phyloP scores from a whole-genome alignment of 176 grass and related monocot genomes.

The Saccharum officinarum region DNA sequence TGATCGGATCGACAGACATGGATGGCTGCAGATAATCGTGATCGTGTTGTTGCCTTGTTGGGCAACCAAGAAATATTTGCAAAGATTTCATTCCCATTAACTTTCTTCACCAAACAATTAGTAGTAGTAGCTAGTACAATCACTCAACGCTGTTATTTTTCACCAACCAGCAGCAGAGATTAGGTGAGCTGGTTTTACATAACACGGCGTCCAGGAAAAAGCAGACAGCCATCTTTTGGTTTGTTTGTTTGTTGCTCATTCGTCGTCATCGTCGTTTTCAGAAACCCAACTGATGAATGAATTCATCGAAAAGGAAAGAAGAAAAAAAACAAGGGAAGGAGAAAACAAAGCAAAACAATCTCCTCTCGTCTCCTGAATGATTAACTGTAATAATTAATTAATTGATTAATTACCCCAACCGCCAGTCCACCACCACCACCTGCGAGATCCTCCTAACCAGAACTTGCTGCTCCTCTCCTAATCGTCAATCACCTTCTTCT shows the following conservation, averaged over 20 bases:
- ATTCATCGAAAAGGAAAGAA: constrained; percentile 18
- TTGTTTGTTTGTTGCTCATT: constrained; percentile 30
- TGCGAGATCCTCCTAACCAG: constrained; percentile 33
- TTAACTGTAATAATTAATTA: neutral
- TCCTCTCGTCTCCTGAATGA: constrained; percentile 3
- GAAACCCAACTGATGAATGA: constrained; percentile 37
- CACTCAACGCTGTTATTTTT: constrained; percentile 51
- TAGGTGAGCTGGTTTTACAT: constrained; percentile 40
- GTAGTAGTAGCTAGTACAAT: constrained; percentile 30
- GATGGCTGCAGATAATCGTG: constrained; percentile 25
- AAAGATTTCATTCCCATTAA: constrained; percentile 39
- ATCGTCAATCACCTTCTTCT: neutral
- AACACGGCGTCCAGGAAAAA: constrained; percentile 62
- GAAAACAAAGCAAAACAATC: constrained; percentile 15
- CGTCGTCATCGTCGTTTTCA: constrained; percentile 15
- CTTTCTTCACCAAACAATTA: constrained; percentile 44
- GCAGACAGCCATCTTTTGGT: constrained; percentile 39
- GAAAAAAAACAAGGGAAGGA: neutral
- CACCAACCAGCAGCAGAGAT: constrained; percentile 43
- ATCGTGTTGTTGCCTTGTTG: neutral
- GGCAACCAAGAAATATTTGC: neutral
- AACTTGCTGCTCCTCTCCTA: neutral
- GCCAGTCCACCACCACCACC: neutral
- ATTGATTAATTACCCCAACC: constrained; percentile 37
- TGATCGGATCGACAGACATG: constrained; percentile 7